Evolutionary conservation across 1,139 yeast genomes (phyloP), one percentile per base, ranked within the genome.

Genomic region (Groenewaldozyma sp.): DNA sequence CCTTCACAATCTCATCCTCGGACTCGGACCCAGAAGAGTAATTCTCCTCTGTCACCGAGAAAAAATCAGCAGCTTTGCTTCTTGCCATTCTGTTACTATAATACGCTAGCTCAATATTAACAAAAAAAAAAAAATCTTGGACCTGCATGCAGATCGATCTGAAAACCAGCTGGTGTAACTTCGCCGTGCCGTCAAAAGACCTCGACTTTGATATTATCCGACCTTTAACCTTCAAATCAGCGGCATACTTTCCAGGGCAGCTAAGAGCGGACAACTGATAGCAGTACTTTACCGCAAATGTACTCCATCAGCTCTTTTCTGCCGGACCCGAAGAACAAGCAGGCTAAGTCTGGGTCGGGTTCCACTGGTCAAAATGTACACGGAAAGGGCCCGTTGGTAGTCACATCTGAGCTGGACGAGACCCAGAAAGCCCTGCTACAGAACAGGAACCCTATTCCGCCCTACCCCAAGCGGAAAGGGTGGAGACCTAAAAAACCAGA

Each of bases 401-500:
- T 44, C 11, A 36, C 45, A 11, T 13, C 39, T 4, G 35, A 40
- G 14, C 28, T 45, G 9, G 33, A 22, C 20, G 41, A 36, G 4
- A 31, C 40, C 3, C 45, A 39, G 35, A 38, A 41, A 16, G 39
- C 38, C 31, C 39, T 36, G 3, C 21, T 45, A n/a, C 33, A 22
- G 22, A 10, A 24, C 32, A 19, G 17, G 11, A 41, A 41, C 6
- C 42, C 37, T 24, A 46, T 51, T 27, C 65, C 65, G 4, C 44
- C 56, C 2, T 60, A 60, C 37, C 64, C 64, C 3, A 33, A 45
- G n/a, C 46, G 65, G 26, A 38, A 38, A 20, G 41, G 39, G 4
- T 60, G 64, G 63, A 42, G 45, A 21, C 65, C 65, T 7, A 38
- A 44, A 3, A 28, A 45, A 2, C 43, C 37, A 9, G 57, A 51